Conservation (phyloP, 441 rosid genomes). For the Rhodomyrtus psidioides region DNA sequence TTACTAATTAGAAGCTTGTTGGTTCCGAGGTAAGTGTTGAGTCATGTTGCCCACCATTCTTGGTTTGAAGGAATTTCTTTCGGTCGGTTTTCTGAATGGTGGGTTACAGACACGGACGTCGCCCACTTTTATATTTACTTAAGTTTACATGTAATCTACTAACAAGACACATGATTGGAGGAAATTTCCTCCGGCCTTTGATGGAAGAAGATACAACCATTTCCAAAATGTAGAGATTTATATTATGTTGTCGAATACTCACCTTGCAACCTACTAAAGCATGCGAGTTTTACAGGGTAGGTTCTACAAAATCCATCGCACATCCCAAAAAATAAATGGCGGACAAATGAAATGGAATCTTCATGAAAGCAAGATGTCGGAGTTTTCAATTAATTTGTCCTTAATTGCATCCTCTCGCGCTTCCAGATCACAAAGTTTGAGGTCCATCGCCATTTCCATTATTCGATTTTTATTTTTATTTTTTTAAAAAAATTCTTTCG, state of each 20-base stretch:
- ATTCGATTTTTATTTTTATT: background rate
- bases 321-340: background rate
- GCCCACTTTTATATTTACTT: background rate
- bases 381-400: background rate
- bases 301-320: background rate
- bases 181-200: background rate
- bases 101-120: background rate
- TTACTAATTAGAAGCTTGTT: background rate
- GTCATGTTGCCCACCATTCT: background rate
- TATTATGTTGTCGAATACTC: background rate
- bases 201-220: background rate
- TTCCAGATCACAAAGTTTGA: background rate
- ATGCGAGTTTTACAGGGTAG: background rate
- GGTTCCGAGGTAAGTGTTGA: background rate
- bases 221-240: background rate
- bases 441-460: background rate
- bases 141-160: background rate
- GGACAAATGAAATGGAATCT: background rate
- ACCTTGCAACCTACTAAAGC: background rate
- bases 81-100: background rate
- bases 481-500: background rate
- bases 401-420: background rate
- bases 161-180: background rate
- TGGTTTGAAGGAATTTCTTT: background rate
- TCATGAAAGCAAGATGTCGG: background rate